A percentile compares a stretch with the other conserved stretches of the same genome.
Conservation (phyloP, 768 basidiomycete species). For the Boletus tomentosulus region DNA sequence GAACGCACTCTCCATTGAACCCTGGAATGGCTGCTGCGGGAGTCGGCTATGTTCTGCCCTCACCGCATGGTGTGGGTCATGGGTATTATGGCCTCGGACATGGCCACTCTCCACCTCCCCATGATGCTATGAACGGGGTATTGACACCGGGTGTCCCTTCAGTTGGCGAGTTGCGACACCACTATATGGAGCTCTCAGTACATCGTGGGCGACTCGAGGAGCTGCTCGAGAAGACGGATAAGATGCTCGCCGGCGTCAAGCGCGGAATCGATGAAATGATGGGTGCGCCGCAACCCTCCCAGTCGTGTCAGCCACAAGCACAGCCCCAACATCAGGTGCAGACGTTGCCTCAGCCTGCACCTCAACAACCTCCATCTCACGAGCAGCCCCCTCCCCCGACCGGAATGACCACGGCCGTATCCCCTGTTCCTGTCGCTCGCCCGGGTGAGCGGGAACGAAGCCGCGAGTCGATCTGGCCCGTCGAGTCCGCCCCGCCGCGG, state of each 20-base stretch:
- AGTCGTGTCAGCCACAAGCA: constrained; percentile 17
- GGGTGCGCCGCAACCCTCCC: constrained; percentile 27
- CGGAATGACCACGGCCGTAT: constrained; percentile 6
- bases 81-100: constrained; percentile 38
- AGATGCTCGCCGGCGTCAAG: constrained; percentile 67
- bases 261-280: constrained; percentile 76
- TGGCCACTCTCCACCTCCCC: constrained; percentile 34
- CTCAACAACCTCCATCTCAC: constrained; percentile 23
- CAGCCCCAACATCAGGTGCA: constrained; percentile 25
- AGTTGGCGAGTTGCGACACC: constrained; percentile 61
- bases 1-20: constrained; percentile 68
- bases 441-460: constrained; percentile 26
- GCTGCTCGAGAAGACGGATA: constrained; percentile 70
- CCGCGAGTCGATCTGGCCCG: constrained; percentile 28
- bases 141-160: constrained; percentile 38
- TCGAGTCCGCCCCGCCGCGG: constrained; percentile 24
- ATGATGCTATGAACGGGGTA: constrained; percentile 29
- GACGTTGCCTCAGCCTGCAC: constrained; percentile 20
- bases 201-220: constrained; percentile 66
- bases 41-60: constrained; percentile 40
- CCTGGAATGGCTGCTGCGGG: constrained; percentile 38
- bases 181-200: constrained; percentile 61
- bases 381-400: constrained; percentile 25
- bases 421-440: constrained; percentile 22
- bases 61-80: constrained; percentile 34